Conservation (phyloP, 2,329 filamentous ascomycete genomes). For the Calycina marina region DNA sequence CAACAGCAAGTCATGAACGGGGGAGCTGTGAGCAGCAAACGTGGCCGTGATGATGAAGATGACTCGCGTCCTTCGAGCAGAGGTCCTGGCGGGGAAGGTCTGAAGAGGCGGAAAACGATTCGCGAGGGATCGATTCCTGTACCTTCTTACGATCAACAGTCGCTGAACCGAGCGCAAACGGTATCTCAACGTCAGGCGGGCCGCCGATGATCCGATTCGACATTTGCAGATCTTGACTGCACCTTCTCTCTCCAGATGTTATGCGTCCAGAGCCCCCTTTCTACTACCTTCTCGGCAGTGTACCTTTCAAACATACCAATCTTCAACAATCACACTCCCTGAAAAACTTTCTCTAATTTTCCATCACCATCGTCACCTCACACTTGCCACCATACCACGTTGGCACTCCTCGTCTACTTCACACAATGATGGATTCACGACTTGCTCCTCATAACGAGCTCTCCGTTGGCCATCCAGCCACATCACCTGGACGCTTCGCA, state of each 20-base stretch:
- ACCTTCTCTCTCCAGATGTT: conserved; percentile 14
- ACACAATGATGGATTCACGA: conserved; percentile 28
- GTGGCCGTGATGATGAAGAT: conserved; percentile 31
- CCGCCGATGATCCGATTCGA: conserved; percentile 16
- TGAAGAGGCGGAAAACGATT: conserved; percentile 71
- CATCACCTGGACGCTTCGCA: conserved; percentile 14
- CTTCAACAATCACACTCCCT: conserved; percentile 20
- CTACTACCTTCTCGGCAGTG: conserved; percentile 11
- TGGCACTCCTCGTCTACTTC: conserved; percentile 25
- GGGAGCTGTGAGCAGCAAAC: conserved; percentile 28
- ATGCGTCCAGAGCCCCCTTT: conserved; percentile 3
- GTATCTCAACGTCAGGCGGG: conserved; percentile 25
- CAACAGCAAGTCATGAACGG: conserved; percentile 55
- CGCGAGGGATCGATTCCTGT: conserved; percentile 43
- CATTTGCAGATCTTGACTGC: conserved; percentile 13
- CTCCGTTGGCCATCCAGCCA: conserved; percentile 9
- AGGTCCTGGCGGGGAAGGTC: conserved; percentile 33
- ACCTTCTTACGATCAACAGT: conserved; percentile 31
- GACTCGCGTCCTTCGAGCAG: conserved; percentile 44
- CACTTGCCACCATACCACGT: conserved; percentile 25
- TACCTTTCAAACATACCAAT: conserved; percentile 18
- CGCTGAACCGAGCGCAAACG: conserved; percentile 31
- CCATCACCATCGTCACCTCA: conserved; percentile 24
- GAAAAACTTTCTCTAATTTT: conserved; percentile 16
- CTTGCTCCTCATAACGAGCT: too few species aligned